Evolutionary conservation across 352 stramenopile species (phyloP), one percentile per base, ranked within the genome.

Genomic region (Pythium rishiriense): DNA sequence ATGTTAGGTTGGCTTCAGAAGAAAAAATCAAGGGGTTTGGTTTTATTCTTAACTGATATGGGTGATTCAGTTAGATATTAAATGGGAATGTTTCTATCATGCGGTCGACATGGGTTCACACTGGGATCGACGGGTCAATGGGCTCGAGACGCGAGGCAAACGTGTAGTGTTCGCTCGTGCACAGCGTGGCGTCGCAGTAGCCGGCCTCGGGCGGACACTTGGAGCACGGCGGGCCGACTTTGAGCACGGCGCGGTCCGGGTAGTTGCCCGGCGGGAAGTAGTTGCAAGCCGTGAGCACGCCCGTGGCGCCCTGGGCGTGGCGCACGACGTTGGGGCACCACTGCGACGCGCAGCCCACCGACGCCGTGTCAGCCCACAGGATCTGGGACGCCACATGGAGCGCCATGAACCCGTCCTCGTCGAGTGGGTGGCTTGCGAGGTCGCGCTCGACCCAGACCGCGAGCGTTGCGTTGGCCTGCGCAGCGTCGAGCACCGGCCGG

Each of bases 251-350:
- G 1, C 39, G 43, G 62, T 69, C 48, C 1, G 53, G 62, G 35
- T 45, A 63, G 42, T 69, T 69, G 22, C 63, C 63, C 7, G 63
- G 63, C 12, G 63, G 63, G 33, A 52, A 69, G 42, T 69, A 69
- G 56, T 69, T 61, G 55, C 63, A 69, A 10, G 43, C 49, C 22
- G 63, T 69, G 55, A 69, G 48, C 26, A 69, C 55, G 19, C 63
- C 63, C 1, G 51, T 58, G 28, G 28, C 19, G 22, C 39, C 51
- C 8, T 47, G 41, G 24, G 26, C 42, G 15, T 57, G 39, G 0
- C 17, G 31, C 17, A 69, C 58, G 21, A 51, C 19, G 50, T 69
- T 64, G n/a, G 63, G 55, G 43, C 63, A 69, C 63, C 54, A 64
- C 3, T 69, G 55, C 26, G 63, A 69, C 25, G 55, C 56, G 33